phyloP scores from a whole-genome alignment of 306 rosid genomes.

The Astragalus glycyphyllos region DNA sequence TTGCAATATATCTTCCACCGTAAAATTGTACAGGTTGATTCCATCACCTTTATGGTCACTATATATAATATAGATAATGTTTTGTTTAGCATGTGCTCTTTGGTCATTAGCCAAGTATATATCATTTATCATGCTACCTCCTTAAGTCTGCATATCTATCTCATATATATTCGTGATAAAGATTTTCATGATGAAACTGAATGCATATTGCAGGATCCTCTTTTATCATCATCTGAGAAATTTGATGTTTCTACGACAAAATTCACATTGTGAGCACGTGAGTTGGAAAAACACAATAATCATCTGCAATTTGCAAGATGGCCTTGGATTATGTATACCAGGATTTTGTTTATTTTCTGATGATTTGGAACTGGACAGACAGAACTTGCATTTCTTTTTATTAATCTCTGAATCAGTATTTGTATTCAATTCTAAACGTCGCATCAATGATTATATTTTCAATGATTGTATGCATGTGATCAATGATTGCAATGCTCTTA shows the following conservation, averaged over 20 bases:
- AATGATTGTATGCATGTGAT: neutral
- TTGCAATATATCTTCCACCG: conserved; percentile 48
- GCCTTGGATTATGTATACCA: too few relatives aligned
- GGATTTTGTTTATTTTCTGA: neutral
- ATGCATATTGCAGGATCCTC: conserved; percentile 57
- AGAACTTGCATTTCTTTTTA: neutral
- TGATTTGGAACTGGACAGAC: conserved; percentile 18
- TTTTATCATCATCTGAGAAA: conserved; percentile 63
- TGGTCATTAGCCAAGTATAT: too few relatives aligned
- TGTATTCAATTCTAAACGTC: conserved; percentile 11
- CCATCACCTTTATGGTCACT: neutral
- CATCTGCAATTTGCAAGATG: conserved; percentile 17
- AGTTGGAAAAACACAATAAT: neutral
- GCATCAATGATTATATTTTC: neutral
- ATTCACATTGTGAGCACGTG: conserved; percentile 46
- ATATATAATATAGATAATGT: neutral
- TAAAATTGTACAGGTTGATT: conserved; percentile 60
- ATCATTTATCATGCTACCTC: neutral
- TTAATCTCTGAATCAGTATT: conserved; percentile 14
- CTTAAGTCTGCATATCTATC: too few relatives aligned
- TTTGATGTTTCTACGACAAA: conserved; percentile 51
- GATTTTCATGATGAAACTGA: conserved; percentile 22
- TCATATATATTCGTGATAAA: too few relatives aligned
- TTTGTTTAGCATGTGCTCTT: neutral
- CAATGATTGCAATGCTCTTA: neutral